Evolutionary conservation across 345 rosid species (phyloP).

Genomic region (Diplotaxis tenuifolia): DNA sequence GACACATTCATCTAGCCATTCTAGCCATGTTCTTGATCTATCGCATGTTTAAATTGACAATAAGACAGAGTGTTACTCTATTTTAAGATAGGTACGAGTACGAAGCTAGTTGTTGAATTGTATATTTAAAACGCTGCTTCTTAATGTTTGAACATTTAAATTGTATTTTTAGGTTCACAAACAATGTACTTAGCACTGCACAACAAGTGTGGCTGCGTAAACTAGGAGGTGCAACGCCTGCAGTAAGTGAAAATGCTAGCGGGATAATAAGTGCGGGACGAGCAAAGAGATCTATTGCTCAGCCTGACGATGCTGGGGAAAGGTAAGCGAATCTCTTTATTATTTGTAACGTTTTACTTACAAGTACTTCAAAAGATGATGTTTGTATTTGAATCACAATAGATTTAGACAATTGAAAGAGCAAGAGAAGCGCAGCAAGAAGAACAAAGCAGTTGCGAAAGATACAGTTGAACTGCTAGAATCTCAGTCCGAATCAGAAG

Average conservation of each 20-base stretch:
- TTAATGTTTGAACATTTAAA: background rate
- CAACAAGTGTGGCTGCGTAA: conserved; percentile 96
- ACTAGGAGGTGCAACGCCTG: conserved; percentile 91
- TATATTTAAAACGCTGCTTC: background rate
- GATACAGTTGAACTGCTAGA: conserved; percentile 46
- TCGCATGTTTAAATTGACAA: background rate
- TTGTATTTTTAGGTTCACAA: conserved; percentile 69
- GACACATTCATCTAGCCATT: background rate
- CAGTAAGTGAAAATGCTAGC: conserved; percentile 68
- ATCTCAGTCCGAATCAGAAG: conserved; percentile 59
- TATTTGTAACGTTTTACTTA: background rate
- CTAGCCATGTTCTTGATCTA: background rate
- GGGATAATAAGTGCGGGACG: conserved; percentile 91
- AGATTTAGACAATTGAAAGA: conserved; percentile 81
- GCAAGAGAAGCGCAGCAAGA: conserved; percentile 55
- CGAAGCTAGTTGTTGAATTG: background rate
- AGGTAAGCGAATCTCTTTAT: conserved; percentile 42
- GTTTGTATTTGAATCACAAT: conserved; percentile 21
- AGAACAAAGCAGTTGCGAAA: conserved; percentile 52
- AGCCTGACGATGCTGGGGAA: conserved; percentile 63
- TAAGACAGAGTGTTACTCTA: background rate
- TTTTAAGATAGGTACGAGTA: background rate
- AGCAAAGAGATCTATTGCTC: conserved; percentile 79
- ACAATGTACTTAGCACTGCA: conserved; percentile 93
- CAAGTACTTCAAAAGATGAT: background rate